phyloP scores from a whole-genome alignment of 306 rosid genomes.

The Alnus glutinosa region DNA sequence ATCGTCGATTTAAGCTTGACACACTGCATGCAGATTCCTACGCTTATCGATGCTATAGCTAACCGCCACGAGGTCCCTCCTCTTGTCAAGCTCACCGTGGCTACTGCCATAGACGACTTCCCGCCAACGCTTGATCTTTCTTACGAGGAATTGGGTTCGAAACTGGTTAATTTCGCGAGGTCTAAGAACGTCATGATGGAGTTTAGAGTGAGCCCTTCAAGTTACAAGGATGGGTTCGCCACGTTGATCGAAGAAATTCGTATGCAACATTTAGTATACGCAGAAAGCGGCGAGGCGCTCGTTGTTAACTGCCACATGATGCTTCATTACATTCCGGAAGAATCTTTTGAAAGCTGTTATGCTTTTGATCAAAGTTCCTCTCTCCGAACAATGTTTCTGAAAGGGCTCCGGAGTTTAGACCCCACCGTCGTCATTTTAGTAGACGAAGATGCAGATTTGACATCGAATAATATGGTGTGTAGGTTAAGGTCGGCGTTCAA shows the following conservation, averaged over 20 bases:
- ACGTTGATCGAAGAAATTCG: slow-evolving; percentile 63
- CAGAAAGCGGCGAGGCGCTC: slow-evolving; percentile 53
- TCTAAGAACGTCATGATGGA: slow-evolving; percentile 62
- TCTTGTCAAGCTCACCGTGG: slow-evolving; percentile 66
- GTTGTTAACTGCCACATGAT: slow-evolving; percentile 88
- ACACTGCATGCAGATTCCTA: slow-evolving; percentile 98
- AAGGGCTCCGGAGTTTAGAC: slow-evolving; percentile 56
- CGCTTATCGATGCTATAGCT: slow-evolving; percentile 80
- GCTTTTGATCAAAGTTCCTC: slow-evolving; percentile 27
- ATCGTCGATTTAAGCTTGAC: slow-evolving; percentile 75
- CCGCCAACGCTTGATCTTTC: slow-evolving; percentile 78
- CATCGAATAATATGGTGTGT: slow-evolving; percentile 55
- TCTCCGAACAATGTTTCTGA: slow-evolving; percentile 57
- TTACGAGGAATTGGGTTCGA: slow-evolving; percentile 68
- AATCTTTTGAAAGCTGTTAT: slow-evolving; percentile 39
- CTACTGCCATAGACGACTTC: slow-evolving; percentile 33
- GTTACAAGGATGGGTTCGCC: slow-evolving; percentile 62
- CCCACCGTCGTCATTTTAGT: slow-evolving; percentile 71
- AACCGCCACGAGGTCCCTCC: slow-evolving; percentile 66
- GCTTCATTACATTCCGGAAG: slow-evolving; percentile 86
- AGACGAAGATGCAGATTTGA: slow-evolving; percentile 87
- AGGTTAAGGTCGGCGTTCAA: slow-evolving; percentile 81
- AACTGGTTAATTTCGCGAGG: slow-evolving; percentile 72
- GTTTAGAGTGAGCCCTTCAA: slow-evolving; percentile 62
- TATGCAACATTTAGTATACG: slow-evolving; percentile 55